Evolutionary conservation across 1,284 basidiomycete species (phyloP).

Genomic region (Rugosomyces carneus): DNA sequence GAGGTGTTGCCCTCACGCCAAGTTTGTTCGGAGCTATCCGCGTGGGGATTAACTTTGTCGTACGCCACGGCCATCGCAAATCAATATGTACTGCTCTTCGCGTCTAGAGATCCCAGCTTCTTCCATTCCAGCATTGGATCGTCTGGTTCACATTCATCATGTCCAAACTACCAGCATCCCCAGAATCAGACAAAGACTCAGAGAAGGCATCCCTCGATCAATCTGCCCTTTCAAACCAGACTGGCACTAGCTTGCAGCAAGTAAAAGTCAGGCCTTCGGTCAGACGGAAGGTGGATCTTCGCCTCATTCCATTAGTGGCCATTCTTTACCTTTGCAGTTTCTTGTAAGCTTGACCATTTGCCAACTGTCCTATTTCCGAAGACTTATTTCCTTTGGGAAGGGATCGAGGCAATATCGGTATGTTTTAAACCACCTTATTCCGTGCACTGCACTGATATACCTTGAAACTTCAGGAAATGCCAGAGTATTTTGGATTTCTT

Average conservation of each 20-base stretch:
- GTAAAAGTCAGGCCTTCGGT: constrained; percentile 3
- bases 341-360: constrained; percentile 12
- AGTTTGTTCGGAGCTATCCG: not conserved
- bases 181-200: not conserved
- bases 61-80: not conserved
- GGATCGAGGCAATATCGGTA: constrained; percentile 23
- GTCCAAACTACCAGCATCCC: not conserved
- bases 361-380: not conserved
- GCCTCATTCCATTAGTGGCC: constrained; percentile 21
- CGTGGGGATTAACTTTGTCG: not conserved
- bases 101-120: not conserved
- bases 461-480: not conserved
- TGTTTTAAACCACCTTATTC: not conserved
- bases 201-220: not conserved
- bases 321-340: constrained; percentile 24
- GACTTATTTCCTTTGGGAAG: constrained; percentile 6
- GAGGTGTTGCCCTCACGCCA: not conserved
- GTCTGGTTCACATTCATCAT: not conserved
- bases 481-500: not conserved
- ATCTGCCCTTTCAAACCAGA: not conserved
- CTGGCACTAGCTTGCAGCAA: not conserved
- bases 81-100: not conserved
- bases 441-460: not conserved
- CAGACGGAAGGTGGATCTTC: constrained; percentile 21
- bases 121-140: not conserved